Conservation (phyloP, 208 protist species). For the Leishmania mexicana region DNA sequence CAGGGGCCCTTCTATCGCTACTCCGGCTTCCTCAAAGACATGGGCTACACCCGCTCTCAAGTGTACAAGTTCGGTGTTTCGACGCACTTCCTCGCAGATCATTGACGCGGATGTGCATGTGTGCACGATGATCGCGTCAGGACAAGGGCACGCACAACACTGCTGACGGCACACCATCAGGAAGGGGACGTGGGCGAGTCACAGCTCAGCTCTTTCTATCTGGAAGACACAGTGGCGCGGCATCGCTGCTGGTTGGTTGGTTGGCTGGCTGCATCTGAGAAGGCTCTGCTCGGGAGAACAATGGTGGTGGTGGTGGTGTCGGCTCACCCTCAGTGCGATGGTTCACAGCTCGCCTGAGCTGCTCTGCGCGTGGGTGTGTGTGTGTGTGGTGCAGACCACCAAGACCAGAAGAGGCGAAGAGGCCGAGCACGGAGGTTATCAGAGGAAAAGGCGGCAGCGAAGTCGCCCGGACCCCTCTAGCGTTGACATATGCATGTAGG, state of each 20-base stretch:
- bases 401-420: not conserved
- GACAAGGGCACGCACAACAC: not conserved
- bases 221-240: not conserved
- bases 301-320: not conserved
- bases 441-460: not conserved
- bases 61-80: slow-evolving; percentile 92
- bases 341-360: not conserved
- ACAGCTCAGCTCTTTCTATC: not conserved
- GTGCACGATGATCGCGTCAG: not conserved
- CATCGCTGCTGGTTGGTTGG: not conserved
- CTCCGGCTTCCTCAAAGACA: slow-evolving; percentile 80
- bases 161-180: not conserved
- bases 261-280: not conserved
- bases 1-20: slow-evolving; percentile 79
- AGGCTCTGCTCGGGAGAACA: not conserved
- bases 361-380: not conserved
- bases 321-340: not conserved
- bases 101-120: slow-evolving; percentile 28
- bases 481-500: not conserved
- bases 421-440: not conserved
- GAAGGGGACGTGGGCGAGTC: not conserved
- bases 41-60: slow-evolving; percentile 82
- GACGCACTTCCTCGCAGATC: slow-evolving; percentile 72
- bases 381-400: not conserved
- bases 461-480: not conserved